Conservation (phyloP, 2,329 filamentous ascomycete genomes). For the Scytalidium lignicola region DNA sequence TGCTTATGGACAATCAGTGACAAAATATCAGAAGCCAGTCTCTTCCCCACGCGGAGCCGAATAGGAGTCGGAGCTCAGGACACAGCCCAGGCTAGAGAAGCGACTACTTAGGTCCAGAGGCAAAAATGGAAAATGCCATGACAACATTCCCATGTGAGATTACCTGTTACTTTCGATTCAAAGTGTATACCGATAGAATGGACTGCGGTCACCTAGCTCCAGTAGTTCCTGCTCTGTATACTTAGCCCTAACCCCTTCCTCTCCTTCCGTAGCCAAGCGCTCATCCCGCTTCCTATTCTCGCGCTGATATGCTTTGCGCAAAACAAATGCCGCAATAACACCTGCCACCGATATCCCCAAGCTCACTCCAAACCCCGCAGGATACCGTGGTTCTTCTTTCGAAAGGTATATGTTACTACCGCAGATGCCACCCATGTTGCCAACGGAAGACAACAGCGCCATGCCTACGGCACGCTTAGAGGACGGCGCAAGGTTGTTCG, state of each 20-base stretch:
- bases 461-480: constrained; percentile 26
- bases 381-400: constrained; percentile 30
- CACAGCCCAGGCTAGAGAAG: too few relatives aligned
- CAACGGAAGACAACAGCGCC: constrained; percentile 25
- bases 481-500: constrained; percentile 24
- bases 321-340: constrained; percentile 2
- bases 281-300: constrained; percentile 39
- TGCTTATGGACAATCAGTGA: too few relatives aligned
- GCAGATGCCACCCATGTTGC: constrained; percentile 30
- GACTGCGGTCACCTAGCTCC: constrained; percentile 30
- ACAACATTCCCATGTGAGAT: too few relatives aligned
- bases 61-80: too few relatives aligned
- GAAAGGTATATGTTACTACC: constrained; percentile 34
- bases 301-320: constrained; percentile 9
- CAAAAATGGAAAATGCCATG: too few relatives aligned
- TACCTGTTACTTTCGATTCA: too few relatives aligned
- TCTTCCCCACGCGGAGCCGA: too few relatives aligned
- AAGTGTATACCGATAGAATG: constrained; percentile 29
- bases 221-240: constrained; percentile 19
- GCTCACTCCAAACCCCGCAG: constrained; percentile 31
- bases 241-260: constrained; percentile 42
- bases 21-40: too few relatives aligned
- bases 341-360: constrained; percentile 20
- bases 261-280: constrained; percentile 46
- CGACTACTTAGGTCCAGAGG: too few relatives aligned